Evolutionary conservation across 768 basidiomycete genomes (phyloP).

Genomic region (Auriscalpium microsporum): DNA sequence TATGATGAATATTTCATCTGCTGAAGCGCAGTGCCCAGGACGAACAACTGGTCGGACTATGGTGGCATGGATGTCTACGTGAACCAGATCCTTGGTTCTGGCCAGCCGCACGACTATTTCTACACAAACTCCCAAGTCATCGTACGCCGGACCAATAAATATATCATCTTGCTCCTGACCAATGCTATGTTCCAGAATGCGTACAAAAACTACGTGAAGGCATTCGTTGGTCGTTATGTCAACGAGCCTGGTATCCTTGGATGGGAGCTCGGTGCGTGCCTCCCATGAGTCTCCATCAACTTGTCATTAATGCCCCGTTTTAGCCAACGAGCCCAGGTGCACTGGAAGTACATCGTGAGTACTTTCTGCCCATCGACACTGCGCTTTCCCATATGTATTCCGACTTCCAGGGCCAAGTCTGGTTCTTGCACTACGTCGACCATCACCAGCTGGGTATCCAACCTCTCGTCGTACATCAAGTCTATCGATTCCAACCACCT

Average conservation of each 20-base stretch:
- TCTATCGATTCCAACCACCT: slow-evolving; percentile 58
- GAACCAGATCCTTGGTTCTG: slow-evolving; percentile 40
- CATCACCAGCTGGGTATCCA: slow-evolving; percentile 44
- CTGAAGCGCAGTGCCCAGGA: slow-evolving; percentile 23
- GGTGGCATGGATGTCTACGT: slow-evolving; percentile 68
- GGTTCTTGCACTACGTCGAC: slow-evolving; percentile 43
- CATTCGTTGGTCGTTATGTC: slow-evolving; percentile 30
- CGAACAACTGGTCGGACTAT: slow-evolving; percentile 59
- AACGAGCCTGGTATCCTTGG: slow-evolving; percentile 52
- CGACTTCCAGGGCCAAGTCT: slow-evolving; percentile 19
- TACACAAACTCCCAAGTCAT: slow-evolving; percentile 47
- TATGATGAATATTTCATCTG: no score
- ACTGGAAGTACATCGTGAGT: slow-evolving; percentile 20
- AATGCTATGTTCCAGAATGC: slow-evolving; percentile 17
- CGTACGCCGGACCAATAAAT: slow-evolving; percentile 19
- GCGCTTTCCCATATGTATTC: no score
- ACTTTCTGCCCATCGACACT: no score
- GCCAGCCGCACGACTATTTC: slow-evolving; percentile 45
- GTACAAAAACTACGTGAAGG: slow-evolving; percentile 31
- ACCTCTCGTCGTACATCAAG: slow-evolving; percentile 55
- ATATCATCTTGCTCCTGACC: not conserved
- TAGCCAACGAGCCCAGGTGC: slow-evolving; percentile 28
- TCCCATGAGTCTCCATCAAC: not conserved
- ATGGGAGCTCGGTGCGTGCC: slow-evolving; percentile 34
- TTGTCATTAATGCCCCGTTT: not conserved